phyloP scores from a whole-genome alignment of 2,329 filamentous ascomycete genomes.

The Trichoderma sp. region DNA sequence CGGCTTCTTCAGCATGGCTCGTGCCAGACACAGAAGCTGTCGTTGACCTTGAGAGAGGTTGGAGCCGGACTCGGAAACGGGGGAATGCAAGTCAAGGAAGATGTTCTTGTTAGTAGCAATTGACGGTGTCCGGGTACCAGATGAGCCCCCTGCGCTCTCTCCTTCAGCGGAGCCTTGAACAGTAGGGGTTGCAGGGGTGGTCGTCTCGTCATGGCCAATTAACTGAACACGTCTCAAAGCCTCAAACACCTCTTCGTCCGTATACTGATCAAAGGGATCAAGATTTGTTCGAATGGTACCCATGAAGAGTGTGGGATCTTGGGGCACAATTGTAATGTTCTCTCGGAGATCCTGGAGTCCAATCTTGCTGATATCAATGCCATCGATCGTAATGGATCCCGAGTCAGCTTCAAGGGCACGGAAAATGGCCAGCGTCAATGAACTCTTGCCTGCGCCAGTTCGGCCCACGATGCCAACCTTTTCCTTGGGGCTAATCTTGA shows the following conservation, averaged over 20 bases:
- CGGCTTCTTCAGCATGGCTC: conserved; percentile 86
- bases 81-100: conserved; percentile 82
- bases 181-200: conserved; percentile 32
- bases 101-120: conserved; percentile 85
- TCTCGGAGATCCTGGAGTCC: conserved; percentile 92
- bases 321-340: conserved; percentile 94
- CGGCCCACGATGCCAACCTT: conserved; percentile 96
- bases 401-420: conserved; percentile 87
- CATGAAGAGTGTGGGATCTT: conserved; percentile 92
- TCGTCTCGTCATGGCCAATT: conserved; percentile 62
- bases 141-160: conserved; percentile 5
- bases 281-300: conserved; percentile 91
- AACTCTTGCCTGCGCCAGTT: conserved; percentile 96
- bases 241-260: conserved; percentile 85
- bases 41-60: conserved; percentile 96
- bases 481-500: conserved; percentile 82
- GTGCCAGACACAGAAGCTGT: conserved; percentile 89
- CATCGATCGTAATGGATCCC: conserved; percentile 88
- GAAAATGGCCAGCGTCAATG: conserved; percentile 89
- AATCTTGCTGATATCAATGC: conserved; percentile 84
- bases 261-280: conserved; percentile 87
- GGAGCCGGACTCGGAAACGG: conserved; percentile 85
- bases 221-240: conserved; percentile 87
- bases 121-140: conserved; percentile 30
- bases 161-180: conserved; percentile 21